Base-by-base conservation (phyloP, 345 rosid species). In the Boechera stricta region DNA sequence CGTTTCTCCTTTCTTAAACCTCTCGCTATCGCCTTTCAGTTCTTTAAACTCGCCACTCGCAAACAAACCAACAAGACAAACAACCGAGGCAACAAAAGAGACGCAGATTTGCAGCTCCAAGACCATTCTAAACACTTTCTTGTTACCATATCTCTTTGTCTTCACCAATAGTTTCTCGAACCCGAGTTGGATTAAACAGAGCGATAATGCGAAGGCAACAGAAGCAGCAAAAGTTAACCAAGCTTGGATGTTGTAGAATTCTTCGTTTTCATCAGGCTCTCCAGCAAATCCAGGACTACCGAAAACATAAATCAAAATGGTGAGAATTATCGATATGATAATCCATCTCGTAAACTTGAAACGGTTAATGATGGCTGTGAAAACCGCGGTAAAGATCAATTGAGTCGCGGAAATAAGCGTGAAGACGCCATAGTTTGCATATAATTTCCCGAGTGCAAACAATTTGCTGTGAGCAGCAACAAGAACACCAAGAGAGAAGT, bases 381-480 rank as follows among this genome's bases (percentile, higher is more conserved):
- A 41, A 63, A 63, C 0, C 4, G 7, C 11, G 4, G 35, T 26
- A 63, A 63, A 63, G 7, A 63, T 41, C 49, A 63, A 24, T 1
- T 63, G 67, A 1, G 51, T 63, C 4, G 52, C 67, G 3, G 67
- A 16, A n/a, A 63, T 63, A 1, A 63, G 32, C 1, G 35, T 11
- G 51, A 63, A 63, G 7, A 63, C 0, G 10, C 21, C 67, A 42
- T 41, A 63, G 67, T 63, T 42, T 63, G 51, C 51, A 7, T 41
- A 41, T 41, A 63, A 44, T 7, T 63, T 63, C 67, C 67, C 67
- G 4, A 63, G 51, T 63, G 67, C 51, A 2, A 41, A 63, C 16
- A 63, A 26, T 63, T 63, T 63, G 31, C 67, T 63, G 33, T 63
- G 51, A 63, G 67, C 67, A 63, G 67, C 51, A 4, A 63, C 67